These are phyloP conservation scores for Saposhnikovia divaricata DNA, from an alignment of 129 eudicot species.

Conservation along the genomic window DNA sequence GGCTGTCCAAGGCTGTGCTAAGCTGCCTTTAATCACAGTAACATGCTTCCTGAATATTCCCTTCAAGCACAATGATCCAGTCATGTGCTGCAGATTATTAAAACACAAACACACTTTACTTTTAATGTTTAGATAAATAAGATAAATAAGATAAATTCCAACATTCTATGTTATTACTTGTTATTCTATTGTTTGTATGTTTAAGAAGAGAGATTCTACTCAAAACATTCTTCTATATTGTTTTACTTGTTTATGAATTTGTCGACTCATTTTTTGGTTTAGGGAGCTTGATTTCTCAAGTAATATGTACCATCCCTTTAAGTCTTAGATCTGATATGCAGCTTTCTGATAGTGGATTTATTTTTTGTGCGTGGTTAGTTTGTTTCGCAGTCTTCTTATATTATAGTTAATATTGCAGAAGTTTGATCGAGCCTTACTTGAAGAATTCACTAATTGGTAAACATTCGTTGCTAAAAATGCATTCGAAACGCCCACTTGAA, in stretches of 20 bases:
- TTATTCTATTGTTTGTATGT: neutral
- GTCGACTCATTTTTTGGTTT: neutral
- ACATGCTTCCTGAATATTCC: no score
- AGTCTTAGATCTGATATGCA: neutral
- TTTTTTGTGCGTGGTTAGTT: neutral
- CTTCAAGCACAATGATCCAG: no score
- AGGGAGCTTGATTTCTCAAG: neutral
- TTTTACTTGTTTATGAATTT: neutral
- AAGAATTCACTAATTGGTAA: neutral
- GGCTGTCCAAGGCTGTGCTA: no score
- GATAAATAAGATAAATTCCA: no score
- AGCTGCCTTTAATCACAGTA: no score
- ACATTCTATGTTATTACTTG: neutral
- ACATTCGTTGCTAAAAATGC: neutral
- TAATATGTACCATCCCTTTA: neutral
- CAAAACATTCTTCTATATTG: neutral
- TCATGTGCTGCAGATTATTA: no score
- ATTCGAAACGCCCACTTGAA: neutral
- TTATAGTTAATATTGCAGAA: neutral
- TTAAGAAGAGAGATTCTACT: neutral
- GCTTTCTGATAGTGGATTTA: neutral
- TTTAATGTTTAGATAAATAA: no score
- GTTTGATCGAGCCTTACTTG: neutral
- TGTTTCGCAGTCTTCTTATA: neutral
- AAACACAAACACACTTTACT: no score